phyloP scores from a whole-genome alignment of 2,329 filamentous ascomycete species.

The Apiospora koreana region DNA sequence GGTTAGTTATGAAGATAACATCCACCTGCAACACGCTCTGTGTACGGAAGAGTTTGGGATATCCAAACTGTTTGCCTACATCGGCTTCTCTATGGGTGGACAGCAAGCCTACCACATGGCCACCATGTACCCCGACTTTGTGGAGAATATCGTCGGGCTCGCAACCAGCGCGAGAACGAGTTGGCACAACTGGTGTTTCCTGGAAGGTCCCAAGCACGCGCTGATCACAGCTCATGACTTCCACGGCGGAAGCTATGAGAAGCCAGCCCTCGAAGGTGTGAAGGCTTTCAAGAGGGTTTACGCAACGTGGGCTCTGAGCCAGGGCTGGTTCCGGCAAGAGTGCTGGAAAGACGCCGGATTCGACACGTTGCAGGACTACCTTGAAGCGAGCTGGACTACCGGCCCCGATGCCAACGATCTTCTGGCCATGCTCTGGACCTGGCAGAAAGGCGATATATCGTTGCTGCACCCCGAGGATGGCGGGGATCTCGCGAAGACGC shows the following conservation, averaged over 20 bases:
- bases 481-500: constrained; percentile 33
- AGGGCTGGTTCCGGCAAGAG: constrained; percentile 40
- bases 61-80: constrained; percentile 43
- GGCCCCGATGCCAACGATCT: constrained; percentile 37
- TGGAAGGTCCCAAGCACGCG: constrained; percentile 53
- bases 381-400: constrained; percentile 27
- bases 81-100: constrained; percentile 60
- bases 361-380: constrained; percentile 17
- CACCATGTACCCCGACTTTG: constrained; percentile 49
- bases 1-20: constrained; percentile 50
- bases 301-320: constrained; percentile 33
- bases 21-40: constrained; percentile 49
- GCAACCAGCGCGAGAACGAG: constrained; percentile 53
- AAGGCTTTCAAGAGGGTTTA: constrained; percentile 37
- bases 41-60: constrained; percentile 41
- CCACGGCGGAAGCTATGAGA: constrained; percentile 32
- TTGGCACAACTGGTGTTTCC: constrained; percentile 54
- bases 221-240: constrained; percentile 44
- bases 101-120: constrained; percentile 55
- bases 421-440: constrained; percentile 38
- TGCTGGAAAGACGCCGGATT: constrained; percentile 36
- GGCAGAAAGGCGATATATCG: constrained; percentile 41
- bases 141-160: constrained; percentile 46
- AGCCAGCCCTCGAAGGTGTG: constrained; percentile 29
- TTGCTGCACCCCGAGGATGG: constrained; percentile 27